Percentiles rank a stretch among this genome's conserved stretches.
Conservation (phyloP, 1,284 basidiomycete genomes). For the Papiliotrema fonsecae region DNA sequence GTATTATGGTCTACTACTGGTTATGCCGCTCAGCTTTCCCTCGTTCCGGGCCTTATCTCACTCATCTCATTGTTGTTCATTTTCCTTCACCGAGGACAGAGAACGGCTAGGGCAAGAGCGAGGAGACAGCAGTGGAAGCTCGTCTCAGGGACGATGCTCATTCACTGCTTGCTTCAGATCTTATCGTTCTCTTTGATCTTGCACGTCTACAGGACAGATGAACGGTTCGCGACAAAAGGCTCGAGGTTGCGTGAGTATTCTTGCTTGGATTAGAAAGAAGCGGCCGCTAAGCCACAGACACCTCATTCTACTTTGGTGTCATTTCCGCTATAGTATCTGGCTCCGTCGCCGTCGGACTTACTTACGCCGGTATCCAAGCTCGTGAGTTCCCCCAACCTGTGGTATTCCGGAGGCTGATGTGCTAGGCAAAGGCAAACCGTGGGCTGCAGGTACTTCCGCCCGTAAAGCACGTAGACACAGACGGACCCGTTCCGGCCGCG, state of each 20-base stretch:
- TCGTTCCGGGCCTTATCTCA: constrained; percentile 44
- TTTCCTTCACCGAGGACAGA: constrained; percentile 42
- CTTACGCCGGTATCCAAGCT: constrained; percentile 46
- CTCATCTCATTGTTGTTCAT: constrained; percentile 45
- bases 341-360: constrained; percentile 33
- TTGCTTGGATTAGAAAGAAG: background rate
- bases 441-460: constrained; percentile 46
- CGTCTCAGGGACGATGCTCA: constrained; percentile 43
- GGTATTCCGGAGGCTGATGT: background rate
- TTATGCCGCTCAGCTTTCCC: constrained; percentile 43
- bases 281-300: constrained; percentile 18
- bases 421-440: constrained; percentile 39
- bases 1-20: constrained; percentile 42
- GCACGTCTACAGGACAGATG: constrained; percentile 43
- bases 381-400: constrained; percentile 16
- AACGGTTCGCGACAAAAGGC: constrained; percentile 34
- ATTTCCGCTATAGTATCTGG: constrained; percentile 38
- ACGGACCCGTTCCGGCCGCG: constrained; percentile 42
- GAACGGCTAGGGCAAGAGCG: constrained; percentile 42
- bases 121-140: constrained; percentile 47
- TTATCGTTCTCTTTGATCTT: constrained; percentile 40
- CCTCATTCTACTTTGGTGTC: constrained; percentile 42
- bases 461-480: constrained; percentile 37
- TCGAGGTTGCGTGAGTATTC: constrained; percentile 34
- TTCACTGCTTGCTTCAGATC: constrained; percentile 42